Conservation (phyloP, 1,284 basidiomycete genomes). For the Termitomyces sp. region DNA sequence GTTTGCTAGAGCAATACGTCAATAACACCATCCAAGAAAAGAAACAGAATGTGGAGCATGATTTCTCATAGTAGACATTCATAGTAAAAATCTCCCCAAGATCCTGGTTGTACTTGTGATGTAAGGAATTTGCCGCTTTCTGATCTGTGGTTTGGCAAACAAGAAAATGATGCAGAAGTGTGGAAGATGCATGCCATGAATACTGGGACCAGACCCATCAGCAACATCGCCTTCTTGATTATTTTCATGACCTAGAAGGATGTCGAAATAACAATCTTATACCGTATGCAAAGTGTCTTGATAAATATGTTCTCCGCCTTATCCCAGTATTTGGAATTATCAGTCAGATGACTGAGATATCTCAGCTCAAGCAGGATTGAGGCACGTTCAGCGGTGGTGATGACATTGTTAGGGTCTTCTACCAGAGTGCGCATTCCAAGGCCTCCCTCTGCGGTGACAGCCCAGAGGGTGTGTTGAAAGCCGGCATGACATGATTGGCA, state of each 20-base stretch:
- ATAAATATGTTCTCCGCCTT: slow-evolving; percentile 66
- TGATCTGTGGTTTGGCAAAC: slow-evolving; percentile 35
- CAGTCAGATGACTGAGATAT: slow-evolving; percentile 78
- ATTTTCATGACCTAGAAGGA: slow-evolving; percentile 44
- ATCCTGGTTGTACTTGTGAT: slow-evolving; percentile 81
- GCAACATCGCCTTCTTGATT: slow-evolving; percentile 46
- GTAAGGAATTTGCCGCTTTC: slow-evolving; percentile 64
- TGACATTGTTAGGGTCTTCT: slow-evolving; percentile 59
- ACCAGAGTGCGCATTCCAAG: slow-evolving; percentile 63
- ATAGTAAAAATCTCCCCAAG: slow-evolving; percentile 86
- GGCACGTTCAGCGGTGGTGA: slow-evolving; percentile 80
- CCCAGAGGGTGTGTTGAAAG: slow-evolving; percentile 78
- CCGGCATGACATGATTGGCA: slow-evolving; percentile 78
- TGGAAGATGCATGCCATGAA: slow-evolving; percentile 57
- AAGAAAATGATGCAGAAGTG: not conserved
- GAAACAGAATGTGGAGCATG: slow-evolving; percentile 1
- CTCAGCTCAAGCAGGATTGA: slow-evolving; percentile 87
- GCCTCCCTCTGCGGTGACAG: slow-evolving; percentile 82
- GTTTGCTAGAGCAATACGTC: slow-evolving; percentile 44
- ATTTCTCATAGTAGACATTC: slow-evolving; percentile 71
- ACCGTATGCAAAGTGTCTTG: not conserved
- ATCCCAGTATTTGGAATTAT: slow-evolving; percentile 76
- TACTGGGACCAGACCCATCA: slow-evolving; percentile 71
- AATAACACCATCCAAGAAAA: not conserved
- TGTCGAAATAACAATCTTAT: not conserved